Percentiles rank a stretch among this genome's conserved stretches.
Conservation (phyloP, 345 rosid genomes). For the Eucalyptus lansdowneana region DNA sequence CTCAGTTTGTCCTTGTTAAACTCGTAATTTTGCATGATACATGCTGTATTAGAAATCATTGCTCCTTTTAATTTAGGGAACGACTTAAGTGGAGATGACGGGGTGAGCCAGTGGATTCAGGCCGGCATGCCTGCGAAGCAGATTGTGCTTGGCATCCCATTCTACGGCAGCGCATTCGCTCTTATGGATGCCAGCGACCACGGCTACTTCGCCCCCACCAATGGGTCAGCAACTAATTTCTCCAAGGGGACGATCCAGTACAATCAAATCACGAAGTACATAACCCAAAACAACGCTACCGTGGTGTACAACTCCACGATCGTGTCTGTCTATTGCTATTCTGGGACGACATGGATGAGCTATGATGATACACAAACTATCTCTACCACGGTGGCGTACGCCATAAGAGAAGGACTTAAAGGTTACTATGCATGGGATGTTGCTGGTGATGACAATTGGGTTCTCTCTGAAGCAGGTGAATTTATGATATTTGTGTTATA, state of each 20-base stretch:
- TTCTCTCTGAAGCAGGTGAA: conserved; percentile 1
- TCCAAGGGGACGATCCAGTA: too few relatives aligned
- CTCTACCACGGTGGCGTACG: conserved; percentile 27
- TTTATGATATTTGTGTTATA: not conserved
- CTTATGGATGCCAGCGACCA: conserved; percentile 31
- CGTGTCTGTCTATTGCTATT: conserved; percentile 37
- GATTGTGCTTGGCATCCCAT: conserved; percentile 54
- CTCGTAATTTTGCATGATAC: not conserved
- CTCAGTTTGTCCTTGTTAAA: not conserved
- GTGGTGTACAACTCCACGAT: conserved; percentile 25
- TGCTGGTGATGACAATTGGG: conserved; percentile 34
- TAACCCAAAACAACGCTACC: conserved; percentile 13
- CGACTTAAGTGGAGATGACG: conserved; percentile 36
- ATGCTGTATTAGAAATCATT: not conserved
- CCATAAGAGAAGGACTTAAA: conserved; percentile 27
- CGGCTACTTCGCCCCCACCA: conserved; percentile 1
- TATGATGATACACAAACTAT: conserved; percentile 42
- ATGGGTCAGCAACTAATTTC: too few relatives aligned
- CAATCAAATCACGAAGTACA: conserved; percentile 19
- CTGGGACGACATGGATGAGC: conserved; percentile 47
- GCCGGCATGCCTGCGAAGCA: conserved; percentile 29
- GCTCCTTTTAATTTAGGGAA: not conserved
- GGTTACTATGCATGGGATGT: conserved; percentile 77
- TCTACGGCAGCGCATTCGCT: conserved; percentile 45
- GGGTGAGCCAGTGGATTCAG: conserved; percentile 41